Percentiles rank a stretch among this genome's conserved stretches.
phyloP scores from a whole-genome alignment of 371 early-diverging fungal species.

The Catenaria anguillulae region DNA sequence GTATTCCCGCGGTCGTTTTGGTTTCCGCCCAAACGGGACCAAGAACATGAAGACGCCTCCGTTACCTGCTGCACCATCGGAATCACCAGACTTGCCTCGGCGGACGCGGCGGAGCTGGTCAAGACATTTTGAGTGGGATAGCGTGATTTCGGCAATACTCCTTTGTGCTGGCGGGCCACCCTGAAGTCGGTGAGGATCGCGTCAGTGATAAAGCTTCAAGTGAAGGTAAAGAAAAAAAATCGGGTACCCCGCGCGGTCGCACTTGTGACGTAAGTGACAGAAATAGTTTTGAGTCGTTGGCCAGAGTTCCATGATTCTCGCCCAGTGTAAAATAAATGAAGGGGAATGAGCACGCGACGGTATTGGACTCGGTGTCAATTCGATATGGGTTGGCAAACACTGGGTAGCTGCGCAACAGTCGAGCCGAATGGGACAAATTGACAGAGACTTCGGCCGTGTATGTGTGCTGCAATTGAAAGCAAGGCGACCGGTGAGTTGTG shows the following conservation, averaged over 20 bases:
- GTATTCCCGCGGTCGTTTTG: background rate
- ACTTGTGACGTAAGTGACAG: background rate
- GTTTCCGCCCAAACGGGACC: background rate
- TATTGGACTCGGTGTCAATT: background rate
- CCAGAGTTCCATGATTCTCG: background rate
- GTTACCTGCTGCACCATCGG: no score
- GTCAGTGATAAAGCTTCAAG: no score
- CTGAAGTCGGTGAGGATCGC: no score
- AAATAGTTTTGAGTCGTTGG: background rate
- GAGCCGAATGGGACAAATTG: background rate
- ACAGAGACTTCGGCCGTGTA: slow-evolving; percentile 1
- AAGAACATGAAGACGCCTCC: background rate
- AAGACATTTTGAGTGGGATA: background rate
- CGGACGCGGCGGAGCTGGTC: background rate
- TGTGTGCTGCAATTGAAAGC: no score
- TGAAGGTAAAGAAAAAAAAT: background rate
- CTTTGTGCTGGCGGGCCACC: no score
- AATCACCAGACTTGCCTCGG: no score
- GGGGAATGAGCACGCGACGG: slow-evolving; percentile 1
- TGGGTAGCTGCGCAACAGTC: background rate
- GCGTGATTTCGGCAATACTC: background rate
- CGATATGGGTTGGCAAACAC: background rate
- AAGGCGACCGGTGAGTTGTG: no score
- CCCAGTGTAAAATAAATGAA: background rate
- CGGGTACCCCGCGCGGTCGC: background rate